Conservation (phyloP, 2,329 filamentous ascomycete species). For the Calonectria montana region DNA sequence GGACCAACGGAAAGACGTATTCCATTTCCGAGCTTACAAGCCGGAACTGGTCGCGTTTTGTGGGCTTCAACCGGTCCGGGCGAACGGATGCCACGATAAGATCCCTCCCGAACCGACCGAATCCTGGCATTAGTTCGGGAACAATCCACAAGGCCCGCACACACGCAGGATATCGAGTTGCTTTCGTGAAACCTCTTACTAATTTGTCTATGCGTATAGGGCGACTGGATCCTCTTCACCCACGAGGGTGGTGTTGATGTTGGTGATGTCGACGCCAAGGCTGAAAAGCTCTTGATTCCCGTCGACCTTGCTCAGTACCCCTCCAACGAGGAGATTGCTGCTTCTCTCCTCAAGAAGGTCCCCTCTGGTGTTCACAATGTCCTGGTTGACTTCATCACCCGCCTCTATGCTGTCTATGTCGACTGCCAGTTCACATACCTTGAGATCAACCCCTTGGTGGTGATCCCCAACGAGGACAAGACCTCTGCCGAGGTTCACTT, state of each 20-base stretch:
- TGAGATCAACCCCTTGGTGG: slow-evolving; percentile 99
- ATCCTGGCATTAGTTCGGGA: slow-evolving; percentile 30
- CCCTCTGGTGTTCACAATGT: slow-evolving; percentile 97
- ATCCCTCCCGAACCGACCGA: slow-evolving; percentile 30
- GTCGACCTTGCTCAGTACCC: slow-evolving; percentile 96
- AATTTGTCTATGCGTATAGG: slow-evolving; percentile 64
- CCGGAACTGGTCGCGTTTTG: slow-evolving; percentile 34
- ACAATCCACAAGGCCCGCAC: slow-evolving; percentile 28
- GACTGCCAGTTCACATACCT: slow-evolving; percentile 99
- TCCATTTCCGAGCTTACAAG: slow-evolving; percentile 30
- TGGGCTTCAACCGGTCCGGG: slow-evolving; percentile 47
- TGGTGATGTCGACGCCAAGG: slow-evolving; percentile 98
- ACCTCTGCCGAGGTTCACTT: slow-evolving; percentile 97
- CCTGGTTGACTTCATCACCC: slow-evolving; percentile 98
- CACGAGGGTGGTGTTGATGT: slow-evolving; percentile 99
- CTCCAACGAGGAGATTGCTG: slow-evolving; percentile 93
- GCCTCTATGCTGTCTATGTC: slow-evolving; percentile 98
- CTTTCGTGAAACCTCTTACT: slow-evolving; percentile 30
- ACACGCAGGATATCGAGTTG: slow-evolving; percentile 13
- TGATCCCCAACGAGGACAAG: slow-evolving; percentile 92
- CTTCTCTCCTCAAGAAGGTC: slow-evolving; percentile 88
- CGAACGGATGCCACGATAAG: slow-evolving; percentile 54
- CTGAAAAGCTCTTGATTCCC: slow-evolving; percentile 97
- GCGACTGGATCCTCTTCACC: slow-evolving; percentile 99
- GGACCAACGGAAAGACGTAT: slow-evolving; percentile 33